phyloP scores from a whole-genome alignment of 2,329 filamentous ascomycete species.

The Beauveria varroae region DNA sequence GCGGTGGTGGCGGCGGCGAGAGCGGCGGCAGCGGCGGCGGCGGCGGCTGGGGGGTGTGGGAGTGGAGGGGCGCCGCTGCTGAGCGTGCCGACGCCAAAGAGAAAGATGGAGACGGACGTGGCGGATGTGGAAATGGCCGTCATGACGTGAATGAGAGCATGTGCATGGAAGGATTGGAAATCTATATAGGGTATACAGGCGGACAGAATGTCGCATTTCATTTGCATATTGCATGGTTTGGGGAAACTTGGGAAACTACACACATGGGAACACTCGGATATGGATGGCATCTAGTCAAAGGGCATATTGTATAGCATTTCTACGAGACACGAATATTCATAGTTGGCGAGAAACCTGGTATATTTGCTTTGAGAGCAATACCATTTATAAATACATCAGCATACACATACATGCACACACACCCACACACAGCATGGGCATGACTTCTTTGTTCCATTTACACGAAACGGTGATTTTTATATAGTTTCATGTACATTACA shows the following conservation, averaged over 20 bases:
- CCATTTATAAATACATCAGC: neutral
- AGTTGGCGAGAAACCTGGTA: neutral
- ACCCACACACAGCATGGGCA: too few relatives aligned
- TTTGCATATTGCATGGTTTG: neutral
- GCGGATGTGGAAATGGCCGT: neutral
- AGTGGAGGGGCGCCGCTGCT: neutral
- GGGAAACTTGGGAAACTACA: neutral
- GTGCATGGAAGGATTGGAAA: neutral
- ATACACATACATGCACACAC: neutral
- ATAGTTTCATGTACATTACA: too few relatives aligned
- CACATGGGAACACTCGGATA: neutral
- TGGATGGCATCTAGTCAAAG: neutral
- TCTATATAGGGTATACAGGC: neutral
- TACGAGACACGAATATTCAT: neutral
- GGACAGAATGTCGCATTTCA: neutral
- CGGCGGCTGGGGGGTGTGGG: neutral
- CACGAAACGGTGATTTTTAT: neutral
- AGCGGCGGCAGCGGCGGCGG: neutral
- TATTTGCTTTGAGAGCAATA: neutral
- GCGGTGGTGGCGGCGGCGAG: slow-evolving; percentile 28
- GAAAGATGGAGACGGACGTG: neutral
- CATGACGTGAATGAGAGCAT: neutral
- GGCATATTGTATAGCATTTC: neutral
- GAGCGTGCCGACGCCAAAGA: neutral
- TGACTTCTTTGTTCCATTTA: neutral